Conservation (phyloP, 2,329 filamentous ascomycete species). For the Leptographium lundbergii region DNA sequence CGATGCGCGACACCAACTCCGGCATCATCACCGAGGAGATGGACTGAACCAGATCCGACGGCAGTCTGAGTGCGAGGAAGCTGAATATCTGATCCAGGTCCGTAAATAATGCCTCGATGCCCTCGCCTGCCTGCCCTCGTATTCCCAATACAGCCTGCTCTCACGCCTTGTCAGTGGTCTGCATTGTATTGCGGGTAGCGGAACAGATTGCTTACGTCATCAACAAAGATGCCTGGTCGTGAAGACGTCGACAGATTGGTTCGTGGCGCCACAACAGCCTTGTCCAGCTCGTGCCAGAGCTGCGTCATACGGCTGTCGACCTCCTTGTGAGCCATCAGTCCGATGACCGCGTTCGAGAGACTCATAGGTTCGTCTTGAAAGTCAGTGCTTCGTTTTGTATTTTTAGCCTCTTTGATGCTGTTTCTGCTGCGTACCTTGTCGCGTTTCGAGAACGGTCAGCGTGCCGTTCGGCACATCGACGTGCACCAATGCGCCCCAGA, state of each 20-base stretch:
- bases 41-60: conserved; percentile 40
- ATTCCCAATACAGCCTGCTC: conserved; percentile 31
- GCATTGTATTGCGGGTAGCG: neutral
- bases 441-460: conserved; percentile 42
- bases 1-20: conserved; percentile 52
- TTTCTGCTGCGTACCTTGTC: conserved; percentile 30
- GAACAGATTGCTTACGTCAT: conserved; percentile 20
- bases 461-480: conserved; percentile 43
- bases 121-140: conserved; percentile 28
- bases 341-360: conserved; percentile 40
- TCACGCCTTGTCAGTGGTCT: neutral
- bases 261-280: conserved; percentile 46
- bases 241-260: conserved; percentile 29
- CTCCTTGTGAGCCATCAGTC: conserved; percentile 46
- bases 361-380: conserved; percentile 35
- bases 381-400: neutral
- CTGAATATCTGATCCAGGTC: conserved; percentile 39
- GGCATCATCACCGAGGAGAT: conserved; percentile 61
- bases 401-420: too few relatives aligned
- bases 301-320: conserved; percentile 45
- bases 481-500: conserved; percentile 59
- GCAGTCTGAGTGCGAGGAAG: conserved; percentile 40
- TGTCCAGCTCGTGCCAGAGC: conserved; percentile 51
- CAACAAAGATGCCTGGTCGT: conserved; percentile 27
- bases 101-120: conserved; percentile 36